Percentiles rank a stretch among this genome's conserved stretches.
These are phyloP conservation scores for Aspergillus flavus DNA, from an alignment of 2,329 filamentous ascomycete species.

Conservation along the genomic window DNA sequence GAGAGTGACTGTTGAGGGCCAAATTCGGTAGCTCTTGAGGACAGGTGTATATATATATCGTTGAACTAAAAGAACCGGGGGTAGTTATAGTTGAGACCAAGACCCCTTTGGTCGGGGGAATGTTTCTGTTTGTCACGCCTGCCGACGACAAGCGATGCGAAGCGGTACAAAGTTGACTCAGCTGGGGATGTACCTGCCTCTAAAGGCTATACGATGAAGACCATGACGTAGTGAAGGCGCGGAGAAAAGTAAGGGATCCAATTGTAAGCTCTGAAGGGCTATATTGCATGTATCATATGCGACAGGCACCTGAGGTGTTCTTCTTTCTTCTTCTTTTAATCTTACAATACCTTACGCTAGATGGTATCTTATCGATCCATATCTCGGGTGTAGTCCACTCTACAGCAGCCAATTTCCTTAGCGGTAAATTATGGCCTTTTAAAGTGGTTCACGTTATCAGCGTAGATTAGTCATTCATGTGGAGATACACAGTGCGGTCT, in stretches of 20 bases:
- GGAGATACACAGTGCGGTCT: neutral
- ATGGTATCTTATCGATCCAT: neutral
- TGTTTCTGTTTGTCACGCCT: slow-evolving; percentile 35
- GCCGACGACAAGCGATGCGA: slow-evolving; percentile 37
- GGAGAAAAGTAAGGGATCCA: neutral
- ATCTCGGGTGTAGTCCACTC: neutral
- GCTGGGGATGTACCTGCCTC: slow-evolving; percentile 21
- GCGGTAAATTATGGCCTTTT: neutral
- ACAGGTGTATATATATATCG: neutral
- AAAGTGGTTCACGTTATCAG: neutral
- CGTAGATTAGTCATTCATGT: neutral
- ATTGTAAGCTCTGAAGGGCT: neutral
- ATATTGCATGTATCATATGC: slow-evolving; percentile 2
- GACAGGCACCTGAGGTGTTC: neutral
- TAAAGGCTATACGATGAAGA: slow-evolving; percentile 11
- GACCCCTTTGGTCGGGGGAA: slow-evolving; percentile 9
- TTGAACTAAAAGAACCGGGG: neutral
- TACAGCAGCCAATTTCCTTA: neutral
- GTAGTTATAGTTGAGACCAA: slow-evolving; percentile 12
- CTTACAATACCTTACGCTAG: slow-evolving; percentile 1
- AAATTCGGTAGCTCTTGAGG: neutral
- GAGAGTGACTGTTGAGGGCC: neutral
- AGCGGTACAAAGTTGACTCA: slow-evolving; percentile 24
- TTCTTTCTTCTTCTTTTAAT: neutral
- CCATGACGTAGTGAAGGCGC: slow-evolving; percentile 8